Percentiles rank a stretch among this genome's conserved stretches.
Evolutionary conservation across 2,329 filamentous ascomycete genomes (phyloP).

Genomic region (Neospermospora avenae): DNA sequence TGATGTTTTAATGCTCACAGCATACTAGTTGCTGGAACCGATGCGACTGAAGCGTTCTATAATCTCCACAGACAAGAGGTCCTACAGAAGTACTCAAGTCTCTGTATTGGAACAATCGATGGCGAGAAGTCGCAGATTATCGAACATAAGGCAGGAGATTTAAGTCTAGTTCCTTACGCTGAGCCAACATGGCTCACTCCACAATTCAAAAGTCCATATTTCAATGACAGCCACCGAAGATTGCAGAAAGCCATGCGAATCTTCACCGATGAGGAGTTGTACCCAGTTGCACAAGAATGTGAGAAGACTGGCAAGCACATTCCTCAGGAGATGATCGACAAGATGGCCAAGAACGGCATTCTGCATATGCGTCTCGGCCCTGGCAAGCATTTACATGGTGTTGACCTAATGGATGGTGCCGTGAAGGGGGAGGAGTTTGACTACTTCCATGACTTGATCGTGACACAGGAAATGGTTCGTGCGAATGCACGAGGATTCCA

Average conservation of each 20-base stretch:
- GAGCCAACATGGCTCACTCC: constrained; percentile 77
- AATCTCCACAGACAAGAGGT: constrained; percentile 90
- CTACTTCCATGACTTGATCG: constrained; percentile 80
- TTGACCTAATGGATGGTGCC: constrained; percentile 63
- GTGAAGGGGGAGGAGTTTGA: constrained; percentile 79
- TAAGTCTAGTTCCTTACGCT: constrained; percentile 76
- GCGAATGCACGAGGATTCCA: constrained; percentile 75
- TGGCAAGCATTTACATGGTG: constrained; percentile 74
- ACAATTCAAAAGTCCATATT: constrained; percentile 76
- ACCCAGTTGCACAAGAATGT: constrained; percentile 71
- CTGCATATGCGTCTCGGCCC: constrained; percentile 82
- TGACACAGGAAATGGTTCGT: constrained; percentile 69
- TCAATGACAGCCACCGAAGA: constrained; percentile 67
- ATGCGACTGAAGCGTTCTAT: constrained; percentile 83
- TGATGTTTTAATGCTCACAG: neutral
- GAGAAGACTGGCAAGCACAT: constrained; percentile 73
- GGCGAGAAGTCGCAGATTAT: constrained; percentile 75
- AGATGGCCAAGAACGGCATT: constrained; percentile 70
- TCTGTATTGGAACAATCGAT: constrained; percentile 72
- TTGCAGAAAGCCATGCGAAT: constrained; percentile 67
- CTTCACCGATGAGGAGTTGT: constrained; percentile 70
- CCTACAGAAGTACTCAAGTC: constrained; percentile 71
- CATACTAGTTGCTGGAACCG: constrained; percentile 63
- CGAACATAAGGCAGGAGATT: constrained; percentile 64
- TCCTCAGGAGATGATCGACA: constrained; percentile 67